Conservation (phyloP, 1,284 basidiomycete species). For the Xerocomus amazonicus region DNA sequence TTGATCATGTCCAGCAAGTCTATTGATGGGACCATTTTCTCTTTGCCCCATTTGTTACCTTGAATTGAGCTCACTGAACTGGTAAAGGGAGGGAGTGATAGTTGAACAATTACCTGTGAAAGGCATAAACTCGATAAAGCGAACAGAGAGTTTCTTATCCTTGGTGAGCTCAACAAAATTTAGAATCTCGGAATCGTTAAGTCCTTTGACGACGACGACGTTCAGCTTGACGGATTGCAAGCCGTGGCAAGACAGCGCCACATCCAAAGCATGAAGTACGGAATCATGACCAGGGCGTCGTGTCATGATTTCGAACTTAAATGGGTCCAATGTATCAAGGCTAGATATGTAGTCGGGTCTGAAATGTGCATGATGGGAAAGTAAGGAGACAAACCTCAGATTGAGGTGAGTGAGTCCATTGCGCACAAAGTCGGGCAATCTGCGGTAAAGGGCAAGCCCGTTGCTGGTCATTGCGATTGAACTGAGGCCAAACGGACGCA, state of each 20-base stretch:
- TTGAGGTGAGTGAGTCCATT: constrained; percentile 83
- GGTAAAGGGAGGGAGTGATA: constrained; percentile 3
- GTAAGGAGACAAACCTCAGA: constrained; percentile 50
- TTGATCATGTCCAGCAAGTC: constrained; percentile 55
- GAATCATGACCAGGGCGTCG: constrained; percentile 72
- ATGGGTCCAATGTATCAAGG: constrained; percentile 82
- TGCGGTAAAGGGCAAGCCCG: constrained; percentile 72
- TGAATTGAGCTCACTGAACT: neutral
- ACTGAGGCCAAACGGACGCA: constrained; percentile 59
- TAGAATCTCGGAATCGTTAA: constrained; percentile 77
- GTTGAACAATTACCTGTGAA: constrained; percentile 61
- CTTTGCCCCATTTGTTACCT: constrained; percentile 85
- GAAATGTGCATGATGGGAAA: neutral
- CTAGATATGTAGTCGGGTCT: constrained; percentile 35
- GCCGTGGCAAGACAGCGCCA: constrained; percentile 49
- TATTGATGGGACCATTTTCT: constrained; percentile 75
- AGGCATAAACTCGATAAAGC: constrained; percentile 94
- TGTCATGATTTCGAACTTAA: constrained; percentile 86
- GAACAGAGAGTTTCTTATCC: constrained; percentile 61
- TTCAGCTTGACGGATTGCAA: constrained; percentile 75
- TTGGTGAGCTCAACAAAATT: constrained; percentile 79
- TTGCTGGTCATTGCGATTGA: constrained; percentile 88
- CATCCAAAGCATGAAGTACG: constrained; percentile 66
- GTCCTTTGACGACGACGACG: constrained; percentile 75
- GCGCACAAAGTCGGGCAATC: constrained; percentile 61